Base-by-base conservation (phyloP, 306 rosid genomes). In the Glycine latifolia region DNA sequence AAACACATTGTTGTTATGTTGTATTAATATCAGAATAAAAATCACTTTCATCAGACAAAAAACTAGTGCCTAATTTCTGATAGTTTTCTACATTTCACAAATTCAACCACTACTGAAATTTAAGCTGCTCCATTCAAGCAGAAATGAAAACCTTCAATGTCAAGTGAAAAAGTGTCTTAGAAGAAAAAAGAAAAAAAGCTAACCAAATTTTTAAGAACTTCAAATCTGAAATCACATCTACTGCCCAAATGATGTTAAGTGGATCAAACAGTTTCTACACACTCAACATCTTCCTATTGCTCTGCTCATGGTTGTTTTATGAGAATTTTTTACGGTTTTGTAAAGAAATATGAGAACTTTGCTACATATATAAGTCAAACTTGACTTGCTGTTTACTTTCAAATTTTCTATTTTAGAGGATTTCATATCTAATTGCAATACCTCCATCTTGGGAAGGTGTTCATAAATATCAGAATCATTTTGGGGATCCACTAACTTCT, bases 21-120 rank as follows among this genome's bases (percentile, higher is more conserved):
- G 54, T 47, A 67, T 8, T 8, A 15, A 33, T 41, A 79, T 58
- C 43, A 70, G 33, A 55, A 71, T 17, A 31, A 48, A 71, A 61
- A 60, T 48, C 66, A 7, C 41, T 37, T 71, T 6, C 49, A 59
- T 1, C 75, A 68, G 20, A 43, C 10, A 11, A 8, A 39, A 39
- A 66, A 44, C 63, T 11, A n/a, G 49, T 17, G 20, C 7, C 35
- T 31, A 76, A 48, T 70, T 70, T 20, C 7, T 70, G 10, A 20
- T 47, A 20, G 44, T 48, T 70, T 20, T 48, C 75, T 7, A 43
- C 5, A 46, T 69, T 73, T 15, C 47, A 76, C 59, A 41, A 52
- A 47, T 81, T 48, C 67, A 39, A 54, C 33, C 2, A 13, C 39
- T 8, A 56, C 41, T 6, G 66, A 73, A 72, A 37, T 72, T 54